Evolutionary conservation across 164 flowering plant genomes (phyloP), one percentile per base, ranked within the genome.

Genomic region (Euptelea pleiosperma): DNA sequence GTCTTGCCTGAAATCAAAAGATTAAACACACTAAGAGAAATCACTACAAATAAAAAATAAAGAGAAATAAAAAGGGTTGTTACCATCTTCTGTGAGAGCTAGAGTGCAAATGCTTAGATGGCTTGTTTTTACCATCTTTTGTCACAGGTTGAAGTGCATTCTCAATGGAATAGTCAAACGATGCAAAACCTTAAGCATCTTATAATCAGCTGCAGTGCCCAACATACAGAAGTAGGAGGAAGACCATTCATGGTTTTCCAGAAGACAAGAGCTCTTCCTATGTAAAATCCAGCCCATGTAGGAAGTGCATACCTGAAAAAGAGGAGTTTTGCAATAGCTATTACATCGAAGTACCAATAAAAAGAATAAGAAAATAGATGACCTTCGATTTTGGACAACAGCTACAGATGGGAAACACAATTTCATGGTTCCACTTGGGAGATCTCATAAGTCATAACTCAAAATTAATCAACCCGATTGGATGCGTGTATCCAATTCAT

Each of bases 41-140:
- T 43, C 56, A 12, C n/a, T 21, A 24, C 28, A 9, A 8, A 61
- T 19, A 28, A 19, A 25, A 22, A 29, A 19, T 12, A 12, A 50
- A 41, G 45, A 22, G 8, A 22, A 9, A 35, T 5, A 35, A 49
- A 28, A 31, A 47, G 12, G 22, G 5, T n/a, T 25, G 18, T 61
- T 76, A 91, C 98, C 96, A 78, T 88, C 98, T 64, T 63, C 68
- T 37, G 82, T 67, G 47, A 91, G 88, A 68, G 87, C 84, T 68
- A 76, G 37, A 60, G 84, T 67, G 62, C 18, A 46, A 52, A 66
- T 35, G 60, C 67, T 52, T 41, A 77, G 71, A 64, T 70, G 71
- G 62, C 73, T 55, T n/a, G 49, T 22, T 42, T n/a, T n/a, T n/a
- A n/a, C n/a, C n/a, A n/a, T n/a, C n/a, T n/a, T n/a, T n/a, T 91